These are phyloP conservation scores for Pleurotus giganteus DNA, from an alignment of 768 basidiomycete species.

Conservation along the genomic window DNA sequence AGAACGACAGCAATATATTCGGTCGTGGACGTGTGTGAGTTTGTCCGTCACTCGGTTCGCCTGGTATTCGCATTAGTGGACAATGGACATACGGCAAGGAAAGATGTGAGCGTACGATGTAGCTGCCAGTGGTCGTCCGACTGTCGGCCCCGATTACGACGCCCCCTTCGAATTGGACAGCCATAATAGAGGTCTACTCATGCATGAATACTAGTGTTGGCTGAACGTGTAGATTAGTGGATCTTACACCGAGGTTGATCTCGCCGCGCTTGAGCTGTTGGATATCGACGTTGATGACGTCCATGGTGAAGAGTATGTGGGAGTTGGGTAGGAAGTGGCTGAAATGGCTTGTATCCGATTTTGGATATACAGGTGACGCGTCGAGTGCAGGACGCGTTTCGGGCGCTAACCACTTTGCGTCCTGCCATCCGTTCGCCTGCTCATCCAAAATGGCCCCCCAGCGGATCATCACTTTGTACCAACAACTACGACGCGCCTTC, in stretches of 20 bases:
- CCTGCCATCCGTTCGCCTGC: slow-evolving; percentile 18
- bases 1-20: slow-evolving; percentile 98
- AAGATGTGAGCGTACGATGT: slow-evolving; percentile 64
- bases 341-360: slow-evolving; percentile 13
- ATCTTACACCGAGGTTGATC: slow-evolving; percentile 91
- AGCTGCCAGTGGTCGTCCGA: slow-evolving; percentile 94
- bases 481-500: slow-evolving; percentile 67
- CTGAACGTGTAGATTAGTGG: slow-evolving; percentile 1
- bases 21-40: slow-evolving; percentile 93
- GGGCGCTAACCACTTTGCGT: slow-evolving; percentile 14
- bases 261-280: slow-evolving; percentile 90
- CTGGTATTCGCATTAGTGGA: slow-evolving; percentile 35
- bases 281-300: slow-evolving; percentile 66
- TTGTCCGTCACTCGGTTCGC: slow-evolving; percentile 99
- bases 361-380: slow-evolving; percentile 39
- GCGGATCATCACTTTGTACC: slow-evolving; percentile 60
- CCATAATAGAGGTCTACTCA: slow-evolving; percentile 97
- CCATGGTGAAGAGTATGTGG: slow-evolving; percentile 38
- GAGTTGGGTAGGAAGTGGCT: slow-evolving; percentile 13
- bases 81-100: background rate
- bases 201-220: background rate
- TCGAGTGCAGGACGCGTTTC: slow-evolving; percentile 33
- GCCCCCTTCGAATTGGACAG: slow-evolving; percentile 92
- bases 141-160: slow-evolving; percentile 97
- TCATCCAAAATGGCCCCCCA: slow-evolving; percentile 42